Evolutionary conservation across 805 yeast genomes (phyloP).

Genomic region (Babjeviella inositovora): DNA sequence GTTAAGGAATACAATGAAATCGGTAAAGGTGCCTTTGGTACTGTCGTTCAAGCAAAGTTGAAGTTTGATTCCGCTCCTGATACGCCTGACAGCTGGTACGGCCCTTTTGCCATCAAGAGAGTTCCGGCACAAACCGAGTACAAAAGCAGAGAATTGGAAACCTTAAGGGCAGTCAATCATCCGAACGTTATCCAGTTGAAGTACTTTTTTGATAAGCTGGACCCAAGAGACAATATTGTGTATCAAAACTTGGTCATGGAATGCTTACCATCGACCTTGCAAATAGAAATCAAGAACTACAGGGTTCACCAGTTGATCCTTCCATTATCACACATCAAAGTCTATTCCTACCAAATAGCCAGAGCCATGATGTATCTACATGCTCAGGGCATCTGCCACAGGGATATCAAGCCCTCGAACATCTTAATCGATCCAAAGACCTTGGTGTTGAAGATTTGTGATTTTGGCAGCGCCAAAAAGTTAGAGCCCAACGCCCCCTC

Average conservation of each 20-base stretch:
- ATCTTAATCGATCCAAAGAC: slow-evolving; percentile 59
- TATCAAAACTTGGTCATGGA: slow-evolving; percentile 82
- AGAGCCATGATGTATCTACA: slow-evolving; percentile 75
- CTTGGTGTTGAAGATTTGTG: slow-evolving; percentile 61
- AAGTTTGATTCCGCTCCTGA: slow-evolving; percentile 3
- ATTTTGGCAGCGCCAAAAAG: slow-evolving; percentile 75
- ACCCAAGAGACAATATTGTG: slow-evolving; percentile 43
- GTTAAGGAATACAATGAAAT: slow-evolving; percentile 58
- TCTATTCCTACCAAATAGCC: slow-evolving; percentile 66
- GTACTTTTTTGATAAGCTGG: slow-evolving; percentile 55
- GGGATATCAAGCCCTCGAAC: slow-evolving; percentile 78
- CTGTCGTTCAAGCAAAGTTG: slow-evolving; percentile 60
- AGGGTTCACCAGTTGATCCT: slow-evolving; percentile 42
- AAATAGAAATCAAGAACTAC: slow-evolving; percentile 57
- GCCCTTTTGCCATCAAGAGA: slow-evolving; percentile 74
- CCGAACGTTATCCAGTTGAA: slow-evolving; percentile 64
- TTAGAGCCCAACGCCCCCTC: slow-evolving; percentile 72
- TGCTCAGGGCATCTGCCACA: slow-evolving; percentile 65
- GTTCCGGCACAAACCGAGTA: slow-evolving; percentile 84
- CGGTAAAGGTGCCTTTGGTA: slow-evolving; percentile 82
- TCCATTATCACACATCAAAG: slow-evolving; percentile 60
- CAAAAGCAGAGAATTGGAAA: slow-evolving; percentile 68
- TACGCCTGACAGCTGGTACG: slow-evolving; percentile 32
- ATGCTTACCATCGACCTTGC: slow-evolving; percentile 70
- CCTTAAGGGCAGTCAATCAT: slow-evolving; percentile 58